These are phyloP conservation scores for Avena atlantica DNA, from an alignment of 176 grass and related monocot species.

Conservation along the genomic window DNA sequence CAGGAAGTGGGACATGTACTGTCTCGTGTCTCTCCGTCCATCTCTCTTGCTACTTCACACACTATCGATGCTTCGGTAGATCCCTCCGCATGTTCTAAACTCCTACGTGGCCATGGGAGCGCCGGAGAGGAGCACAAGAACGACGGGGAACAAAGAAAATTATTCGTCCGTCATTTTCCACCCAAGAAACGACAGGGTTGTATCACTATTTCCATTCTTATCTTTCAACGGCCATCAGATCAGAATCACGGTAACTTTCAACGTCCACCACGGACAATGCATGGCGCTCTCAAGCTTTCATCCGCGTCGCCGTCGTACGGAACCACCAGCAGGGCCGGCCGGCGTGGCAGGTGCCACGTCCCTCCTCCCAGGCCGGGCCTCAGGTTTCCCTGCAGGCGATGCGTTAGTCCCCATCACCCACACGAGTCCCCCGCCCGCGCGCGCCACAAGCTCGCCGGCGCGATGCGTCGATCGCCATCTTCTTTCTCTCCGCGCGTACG, in stretches of 20 bases:
- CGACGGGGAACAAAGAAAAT: neutral
- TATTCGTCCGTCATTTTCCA: neutral
- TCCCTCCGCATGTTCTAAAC: too few species aligned
- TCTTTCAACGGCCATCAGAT: neutral
- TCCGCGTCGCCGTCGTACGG: neutral
- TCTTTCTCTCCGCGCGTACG: neutral
- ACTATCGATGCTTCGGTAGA: too few species aligned
- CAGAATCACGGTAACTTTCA: neutral
- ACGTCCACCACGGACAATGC: neutral
- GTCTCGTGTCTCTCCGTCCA: too few species aligned
- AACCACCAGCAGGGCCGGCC: neutral
- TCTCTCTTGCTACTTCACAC: too few species aligned
- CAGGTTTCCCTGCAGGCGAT: neutral
- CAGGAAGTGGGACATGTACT: too few species aligned
- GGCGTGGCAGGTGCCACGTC: neutral
- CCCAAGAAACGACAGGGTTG: neutral
- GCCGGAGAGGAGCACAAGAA: too few species aligned
- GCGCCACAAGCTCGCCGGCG: neutral
- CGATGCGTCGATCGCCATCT: neutral
- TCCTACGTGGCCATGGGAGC: too few species aligned
- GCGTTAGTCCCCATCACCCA: slow-evolving; percentile 16
- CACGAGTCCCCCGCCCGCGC: neutral
- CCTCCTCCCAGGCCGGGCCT: neutral
- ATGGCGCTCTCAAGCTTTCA: neutral
- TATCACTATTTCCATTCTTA: neutral